Percentiles rank a stretch among this genome's conserved stretches.
These are phyloP conservation scores for Scheffersomyces quercinus DNA, from an alignment of 1,139 yeast species.

Conservation along the genomic window DNA sequence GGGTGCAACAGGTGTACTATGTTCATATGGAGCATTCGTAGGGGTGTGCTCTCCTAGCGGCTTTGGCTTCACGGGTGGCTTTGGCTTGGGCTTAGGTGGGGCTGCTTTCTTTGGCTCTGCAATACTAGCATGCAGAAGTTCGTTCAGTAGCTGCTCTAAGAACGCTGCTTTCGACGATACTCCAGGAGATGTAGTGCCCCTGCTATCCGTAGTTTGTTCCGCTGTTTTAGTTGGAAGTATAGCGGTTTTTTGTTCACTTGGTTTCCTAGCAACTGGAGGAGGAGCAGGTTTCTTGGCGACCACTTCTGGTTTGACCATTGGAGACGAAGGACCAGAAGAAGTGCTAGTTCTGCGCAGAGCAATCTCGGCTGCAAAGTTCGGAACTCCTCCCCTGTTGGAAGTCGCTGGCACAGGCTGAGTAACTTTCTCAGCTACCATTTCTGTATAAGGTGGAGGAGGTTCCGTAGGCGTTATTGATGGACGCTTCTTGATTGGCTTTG, in stretches of 20 bases:
- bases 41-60: not conserved
- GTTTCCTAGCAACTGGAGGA: not conserved
- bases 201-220: not conserved
- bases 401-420: too few species aligned
- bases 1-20: not conserved
- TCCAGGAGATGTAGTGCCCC: too few species aligned
- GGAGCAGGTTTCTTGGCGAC: not conserved
- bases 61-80: constrained; percentile 1
- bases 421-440: too few species aligned
- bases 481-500: too few species aligned
- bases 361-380: constrained; percentile 8
- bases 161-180: not conserved
- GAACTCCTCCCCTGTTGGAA: not conserved
- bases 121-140: not conserved
- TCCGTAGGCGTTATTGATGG: too few species aligned
- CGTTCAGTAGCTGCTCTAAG: not conserved
- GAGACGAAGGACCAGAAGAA: not conserved
- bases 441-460: too few species aligned
- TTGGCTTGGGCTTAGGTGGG: not conserved
- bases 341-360: constrained; percentile 1
- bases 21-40: not conserved
- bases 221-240: not conserved
- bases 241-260: not conserved
- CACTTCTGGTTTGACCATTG: not conserved
- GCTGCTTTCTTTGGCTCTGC: not conserved